Evolutionary conservation across 352 stramenopile species (phyloP), one percentile per base, ranked within the genome.

Genomic region (Pythium dissotocum): DNA sequence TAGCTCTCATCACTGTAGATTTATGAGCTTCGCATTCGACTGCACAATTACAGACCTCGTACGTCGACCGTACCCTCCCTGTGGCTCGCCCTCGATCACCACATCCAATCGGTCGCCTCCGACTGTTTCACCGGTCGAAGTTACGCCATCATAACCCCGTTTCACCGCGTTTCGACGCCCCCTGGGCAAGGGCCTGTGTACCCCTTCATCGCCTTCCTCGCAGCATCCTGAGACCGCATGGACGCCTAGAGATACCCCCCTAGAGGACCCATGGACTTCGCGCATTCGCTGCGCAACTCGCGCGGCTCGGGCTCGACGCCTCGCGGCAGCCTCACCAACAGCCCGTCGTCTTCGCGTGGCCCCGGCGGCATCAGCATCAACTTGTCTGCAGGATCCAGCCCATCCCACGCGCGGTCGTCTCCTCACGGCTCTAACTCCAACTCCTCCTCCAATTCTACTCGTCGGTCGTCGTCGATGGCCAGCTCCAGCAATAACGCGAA

Each of bases 361-460:
- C 46, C 69, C 21, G 66, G 78, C 12, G 83, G 56, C 40, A 61
- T 91, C 74, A 82, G 70, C 42, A 80, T 89, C 65, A 83, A 48
- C 49, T 78, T 89, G 35, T 67, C 75, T 21, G 36, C 72, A 16
- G 61, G 48, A n/a, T 67, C 13, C 62, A 78, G 73, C 12, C 72
- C 78, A 42, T 78, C 72, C 4, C 74, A 73, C 28, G 28, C 48
- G 46, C 64, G 21, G n/a, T 58, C 42, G 18, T 53, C 42, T 21
- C n/a, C 54, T n/a, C 40, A 72, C 65, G 40, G 54, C n/a, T 61
- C 62, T 13, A 80, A 68, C 28, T 62, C 55, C 16, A 44, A 44
- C 7, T 61, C 49, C 10, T 56, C 59, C 40, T 35, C 66, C 63
- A 30, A 60, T 42, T 14, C 60, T 70, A 26, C 58, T 40, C 53